Conservation (phyloP, 2,329 filamentous ascomycete species). For the Fusarium robinianum region DNA sequence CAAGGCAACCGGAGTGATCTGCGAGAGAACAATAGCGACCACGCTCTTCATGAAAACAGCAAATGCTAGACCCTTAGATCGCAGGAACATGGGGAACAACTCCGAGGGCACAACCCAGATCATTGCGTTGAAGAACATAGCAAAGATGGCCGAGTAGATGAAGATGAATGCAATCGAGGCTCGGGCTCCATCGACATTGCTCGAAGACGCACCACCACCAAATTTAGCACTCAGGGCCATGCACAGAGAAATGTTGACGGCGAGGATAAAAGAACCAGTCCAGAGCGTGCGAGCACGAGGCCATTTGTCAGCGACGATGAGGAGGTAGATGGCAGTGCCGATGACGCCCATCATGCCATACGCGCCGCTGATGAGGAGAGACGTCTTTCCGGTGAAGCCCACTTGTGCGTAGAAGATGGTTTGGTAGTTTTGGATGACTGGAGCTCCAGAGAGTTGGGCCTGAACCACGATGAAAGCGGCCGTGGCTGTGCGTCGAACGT, state of each 20-base stretch:
- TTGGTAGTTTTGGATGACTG: conserved; percentile 41
- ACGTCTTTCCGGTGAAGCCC: conserved; percentile 52
- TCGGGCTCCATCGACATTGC: conserved; percentile 28
- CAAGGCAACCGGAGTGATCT: conserved; percentile 34
- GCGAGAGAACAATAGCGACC: conserved; percentile 37
- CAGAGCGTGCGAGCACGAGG: conserved; percentile 26
- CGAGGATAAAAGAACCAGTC: conserved; percentile 26
- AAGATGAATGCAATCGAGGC: conserved; percentile 41
- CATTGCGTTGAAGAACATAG: conserved; percentile 42
- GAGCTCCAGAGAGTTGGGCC: conserved; percentile 36
- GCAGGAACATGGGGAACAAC: conserved; percentile 33
- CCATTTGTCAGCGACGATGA: conserved; percentile 38
- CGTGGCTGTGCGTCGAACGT: conserved; percentile 33
- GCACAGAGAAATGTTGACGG: conserved; percentile 31
- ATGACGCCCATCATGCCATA: conserved; percentile 43
- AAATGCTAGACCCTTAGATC: conserved; percentile 26
- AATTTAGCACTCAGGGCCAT: conserved; percentile 34
- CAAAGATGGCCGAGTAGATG: conserved; percentile 36
- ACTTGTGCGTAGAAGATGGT: conserved; percentile 47
- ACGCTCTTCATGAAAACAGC: conserved; percentile 35
- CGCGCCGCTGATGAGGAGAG: conserved; percentile 53
- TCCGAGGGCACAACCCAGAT: conserved; percentile 39
- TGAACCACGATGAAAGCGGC: conserved; percentile 38
- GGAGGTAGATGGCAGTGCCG: conserved; percentile 38
- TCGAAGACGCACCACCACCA: conserved; percentile 16